phyloP scores from a whole-genome alignment of 78 protist genomes.

The Salpingoeca rosetta region DNA sequence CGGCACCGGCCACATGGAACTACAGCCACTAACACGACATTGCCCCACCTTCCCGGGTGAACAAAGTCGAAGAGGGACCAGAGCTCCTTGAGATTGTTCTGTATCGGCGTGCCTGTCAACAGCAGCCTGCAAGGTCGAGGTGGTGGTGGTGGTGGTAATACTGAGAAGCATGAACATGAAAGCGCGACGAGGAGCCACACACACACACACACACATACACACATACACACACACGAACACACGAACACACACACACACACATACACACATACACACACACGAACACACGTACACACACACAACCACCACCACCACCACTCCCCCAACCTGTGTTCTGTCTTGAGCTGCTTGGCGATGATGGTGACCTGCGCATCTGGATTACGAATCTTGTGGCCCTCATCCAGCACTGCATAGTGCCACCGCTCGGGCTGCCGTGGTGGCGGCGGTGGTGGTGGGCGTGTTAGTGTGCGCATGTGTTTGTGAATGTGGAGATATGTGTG shows the following conservation, averaged over 20 bases:
- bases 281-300: not conserved
- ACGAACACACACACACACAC: not conserved
- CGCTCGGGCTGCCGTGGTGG: not conserved
- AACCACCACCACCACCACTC: not conserved
- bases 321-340: not conserved
- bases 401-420: constrained; percentile 82
- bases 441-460: not conserved
- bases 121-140: constrained; percentile 43
- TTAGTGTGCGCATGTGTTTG: too few species aligned
- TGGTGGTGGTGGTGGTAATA: constrained; percentile 83
- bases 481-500: not conserved
- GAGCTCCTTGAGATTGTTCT: constrained; percentile 88
- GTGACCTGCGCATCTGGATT: constrained; percentile 90
- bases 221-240: too few species aligned
- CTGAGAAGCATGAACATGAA: not conserved
- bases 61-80: constrained; percentile 98
- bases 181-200: too few species aligned
- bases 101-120: constrained; percentile 93
- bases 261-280: too few species aligned
- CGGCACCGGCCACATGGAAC: too few species aligned
- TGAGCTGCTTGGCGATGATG: constrained; percentile 61
- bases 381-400: constrained; percentile 93
- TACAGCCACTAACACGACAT: constrained; percentile 6
- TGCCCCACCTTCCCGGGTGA: constrained; percentile 76
- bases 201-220: too few species aligned